phyloP scores from a whole-genome alignment of 2,329 filamentous ascomycete genomes.

The Chalaropsis thielavioides region DNA sequence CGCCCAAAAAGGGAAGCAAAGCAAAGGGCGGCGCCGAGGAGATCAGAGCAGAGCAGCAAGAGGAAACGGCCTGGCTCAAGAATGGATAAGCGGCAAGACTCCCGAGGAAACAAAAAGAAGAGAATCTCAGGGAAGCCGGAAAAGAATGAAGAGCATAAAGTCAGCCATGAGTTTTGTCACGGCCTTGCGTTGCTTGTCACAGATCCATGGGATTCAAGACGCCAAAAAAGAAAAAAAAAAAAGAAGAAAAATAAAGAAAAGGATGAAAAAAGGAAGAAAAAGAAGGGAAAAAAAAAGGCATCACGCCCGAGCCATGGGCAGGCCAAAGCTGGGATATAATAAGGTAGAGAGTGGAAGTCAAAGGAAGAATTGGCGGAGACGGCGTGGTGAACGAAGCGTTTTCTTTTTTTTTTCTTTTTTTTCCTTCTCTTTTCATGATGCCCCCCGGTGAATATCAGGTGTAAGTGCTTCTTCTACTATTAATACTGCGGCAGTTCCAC shows the following conservation, averaged over 20 bases:
- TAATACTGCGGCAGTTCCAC: too few species aligned
- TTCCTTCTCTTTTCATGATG: not conserved
- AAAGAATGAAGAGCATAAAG: not conserved
- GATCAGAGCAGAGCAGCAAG: not conserved
- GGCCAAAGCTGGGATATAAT: not conserved
- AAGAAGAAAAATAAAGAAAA: too few species aligned
- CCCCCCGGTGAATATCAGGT: too few species aligned
- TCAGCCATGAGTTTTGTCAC: not conserved
- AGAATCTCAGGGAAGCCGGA: not conserved
- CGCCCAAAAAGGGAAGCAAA: not conserved
- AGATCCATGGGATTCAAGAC: not conserved
- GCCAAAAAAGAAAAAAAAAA: constrained; percentile 4
- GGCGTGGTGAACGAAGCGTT: not conserved
- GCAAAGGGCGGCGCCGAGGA: not conserved
- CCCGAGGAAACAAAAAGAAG: not conserved
- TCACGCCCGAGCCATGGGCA: not conserved
- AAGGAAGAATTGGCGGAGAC: not conserved
- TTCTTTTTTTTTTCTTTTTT: not conserved
- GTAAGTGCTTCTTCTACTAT: too few species aligned
- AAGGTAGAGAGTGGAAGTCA: not conserved
- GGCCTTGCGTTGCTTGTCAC: not conserved
- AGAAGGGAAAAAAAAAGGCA: not conserved
- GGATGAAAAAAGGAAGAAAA: too few species aligned
- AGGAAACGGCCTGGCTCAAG: not conserved
- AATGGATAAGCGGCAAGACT: not conserved